Base-by-base conservation (phyloP, 345 rosid species). In the Salix dunnii region DNA sequence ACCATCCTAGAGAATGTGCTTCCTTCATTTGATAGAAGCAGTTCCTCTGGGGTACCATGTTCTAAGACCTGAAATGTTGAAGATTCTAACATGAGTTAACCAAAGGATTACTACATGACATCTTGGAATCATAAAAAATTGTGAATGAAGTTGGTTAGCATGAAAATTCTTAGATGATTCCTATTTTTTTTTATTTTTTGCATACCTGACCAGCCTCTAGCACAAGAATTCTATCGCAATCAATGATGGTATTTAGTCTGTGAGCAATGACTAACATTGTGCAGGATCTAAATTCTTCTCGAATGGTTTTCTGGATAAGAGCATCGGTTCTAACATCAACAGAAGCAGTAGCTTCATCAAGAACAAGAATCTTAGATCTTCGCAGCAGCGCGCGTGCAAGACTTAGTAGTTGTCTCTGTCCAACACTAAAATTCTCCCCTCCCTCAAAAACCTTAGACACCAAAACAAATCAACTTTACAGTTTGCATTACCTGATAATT, bases 401-500 rank as follows among this genome's bases (percentile, higher is more conserved):
- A 33, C 80, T 70, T 7, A 64, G 27, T n/a, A 70, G 75, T 42
- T 78, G 73, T n/a, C 81, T 36, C n/a, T 73, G 81, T 40, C 81
- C 81, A 11, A 67, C 77, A 78, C 77, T 64, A 30, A 78, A 74
- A 58, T 73, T 74, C 77, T 73, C 77, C 6, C 81, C 77, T 67
- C 71, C 67, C 67, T 78, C 74, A 14, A 53, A 42, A 36, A 78
- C 78, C 78, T 75, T 75, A 8, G 62, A 42, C 11, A 65, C 81
- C 58, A 63, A 64, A 31, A 14, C 14, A 42, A 13, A 78, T 38
- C 48, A 85, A 91, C 97, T 93, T 91, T 43, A 43, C 90, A 36
- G 98, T 91, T 75, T 90, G 90, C 66, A 91, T 90, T 81, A 92
- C 98, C 89, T 94, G 67, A 91, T 90, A 48, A 95, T 97, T 3